Conservation (phyloP, 1,284 basidiomycete genomes). For the Rhodotorula sp. region DNA sequence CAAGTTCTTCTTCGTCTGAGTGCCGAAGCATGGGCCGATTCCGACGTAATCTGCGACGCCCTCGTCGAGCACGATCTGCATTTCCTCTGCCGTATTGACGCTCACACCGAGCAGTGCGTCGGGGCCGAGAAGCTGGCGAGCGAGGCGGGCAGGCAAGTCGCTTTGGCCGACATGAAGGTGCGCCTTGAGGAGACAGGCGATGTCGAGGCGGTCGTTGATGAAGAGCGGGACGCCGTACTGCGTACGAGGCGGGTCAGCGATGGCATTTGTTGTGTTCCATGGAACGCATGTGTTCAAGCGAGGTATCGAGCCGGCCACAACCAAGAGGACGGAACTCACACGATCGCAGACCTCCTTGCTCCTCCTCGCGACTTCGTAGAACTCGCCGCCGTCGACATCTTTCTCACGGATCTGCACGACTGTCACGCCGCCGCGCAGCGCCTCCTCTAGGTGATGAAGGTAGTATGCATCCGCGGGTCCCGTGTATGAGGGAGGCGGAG, state of each 20-base stretch:
- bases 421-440: constrained; percentile 81
- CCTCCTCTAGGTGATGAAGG: constrained; percentile 61
- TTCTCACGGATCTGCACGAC: constrained; percentile 90
- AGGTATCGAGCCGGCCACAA: background rate
- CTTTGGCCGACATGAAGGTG: constrained; percentile 89
- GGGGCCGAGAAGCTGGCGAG: constrained; percentile 68
- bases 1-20: constrained; percentile 49
- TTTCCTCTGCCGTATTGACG: constrained; percentile 69
- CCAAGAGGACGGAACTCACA: constrained; percentile 45
- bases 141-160: constrained; percentile 75
- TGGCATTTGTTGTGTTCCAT: background rate
- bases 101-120: constrained; percentile 78
- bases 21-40: constrained; percentile 62
- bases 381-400: constrained; percentile 75
- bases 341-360: constrained; percentile 75
- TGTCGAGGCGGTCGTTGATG: constrained; percentile 89
- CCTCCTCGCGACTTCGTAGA: constrained; percentile 70
- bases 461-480: constrained; percentile 45
- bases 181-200: constrained; percentile 72
- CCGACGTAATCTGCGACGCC: constrained; percentile 76
- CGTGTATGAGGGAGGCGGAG: background rate
- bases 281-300: too few species aligned
- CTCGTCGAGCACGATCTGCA: constrained; percentile 57
- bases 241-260: background rate
- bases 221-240: constrained; percentile 78